phyloP scores from a whole-genome alignment of 495 filamentous ascomycete genomes.

The Neurospora sp. region DNA sequence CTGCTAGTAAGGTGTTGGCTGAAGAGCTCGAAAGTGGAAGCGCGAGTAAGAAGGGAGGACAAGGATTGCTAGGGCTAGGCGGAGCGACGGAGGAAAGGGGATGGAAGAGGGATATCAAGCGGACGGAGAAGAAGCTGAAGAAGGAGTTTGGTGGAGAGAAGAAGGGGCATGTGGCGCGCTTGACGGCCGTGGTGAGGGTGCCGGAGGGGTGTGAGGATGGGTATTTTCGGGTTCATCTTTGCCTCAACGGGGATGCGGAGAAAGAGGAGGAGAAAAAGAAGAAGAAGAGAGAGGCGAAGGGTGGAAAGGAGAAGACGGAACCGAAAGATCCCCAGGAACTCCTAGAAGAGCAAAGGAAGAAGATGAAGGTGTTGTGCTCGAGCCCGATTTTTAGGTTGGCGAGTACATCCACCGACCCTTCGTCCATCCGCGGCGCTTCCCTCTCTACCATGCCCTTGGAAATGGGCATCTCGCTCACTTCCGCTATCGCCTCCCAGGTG shows the following conservation, averaged over 20 bases:
- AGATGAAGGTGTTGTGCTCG: slow-evolving; percentile 46
- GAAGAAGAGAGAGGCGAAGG: neutral
- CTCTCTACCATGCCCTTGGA: slow-evolving; percentile 55
- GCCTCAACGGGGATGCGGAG: slow-evolving; percentile 33
- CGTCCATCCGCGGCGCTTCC: slow-evolving; percentile 50
- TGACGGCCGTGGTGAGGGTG: slow-evolving; percentile 53
- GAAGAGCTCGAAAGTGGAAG: slow-evolving; percentile 38
- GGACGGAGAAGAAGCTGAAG: slow-evolving; percentile 42
- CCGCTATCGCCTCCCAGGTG: slow-evolving; percentile 36
- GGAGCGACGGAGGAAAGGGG: slow-evolving; percentile 34
- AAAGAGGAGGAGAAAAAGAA: slow-evolving; percentile 1
- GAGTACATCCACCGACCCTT: slow-evolving; percentile 45
- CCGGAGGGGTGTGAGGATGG: slow-evolving; percentile 53
- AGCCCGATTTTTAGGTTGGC: slow-evolving; percentile 57
- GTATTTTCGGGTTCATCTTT: slow-evolving; percentile 56
- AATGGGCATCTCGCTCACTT: slow-evolving; percentile 47
- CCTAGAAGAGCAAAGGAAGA: neutral
- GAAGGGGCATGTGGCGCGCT: slow-evolving; percentile 42
- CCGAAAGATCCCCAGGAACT: accelerated
- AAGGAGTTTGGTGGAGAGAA: slow-evolving; percentile 28
- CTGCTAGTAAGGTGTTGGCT: slow-evolving; percentile 32
- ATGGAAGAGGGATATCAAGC: slow-evolving; percentile 57
- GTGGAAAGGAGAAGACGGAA: neutral
- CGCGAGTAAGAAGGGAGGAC: neutral
- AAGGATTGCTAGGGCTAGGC: neutral